Conservation (phyloP, 2,329 filamentous ascomycete genomes). For the Sarocladium strictum region DNA sequence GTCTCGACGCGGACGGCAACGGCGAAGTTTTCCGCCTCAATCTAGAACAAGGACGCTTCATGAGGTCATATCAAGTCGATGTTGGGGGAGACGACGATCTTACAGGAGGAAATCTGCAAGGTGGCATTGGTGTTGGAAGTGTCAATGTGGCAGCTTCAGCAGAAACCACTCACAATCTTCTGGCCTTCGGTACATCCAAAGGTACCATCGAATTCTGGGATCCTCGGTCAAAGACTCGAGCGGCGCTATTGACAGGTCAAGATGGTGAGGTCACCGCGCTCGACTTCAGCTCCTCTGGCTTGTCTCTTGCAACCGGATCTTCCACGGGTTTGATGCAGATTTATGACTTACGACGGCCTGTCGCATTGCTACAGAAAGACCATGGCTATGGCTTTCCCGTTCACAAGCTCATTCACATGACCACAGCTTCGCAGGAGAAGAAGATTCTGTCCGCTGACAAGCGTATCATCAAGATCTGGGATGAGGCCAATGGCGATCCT, state of each 20-base stretch:
- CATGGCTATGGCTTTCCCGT: constrained; percentile 94
- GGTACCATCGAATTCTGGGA: constrained; percentile 99
- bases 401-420: constrained; percentile 71
- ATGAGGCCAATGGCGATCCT: constrained; percentile 71
- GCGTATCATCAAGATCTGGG: constrained; percentile 96
- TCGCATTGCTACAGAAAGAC: constrained; percentile 83
- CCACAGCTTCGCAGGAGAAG: constrained; percentile 67
- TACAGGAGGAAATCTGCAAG: constrained; percentile 73
- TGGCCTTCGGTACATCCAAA: constrained; percentile 88
- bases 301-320: constrained; percentile 82
- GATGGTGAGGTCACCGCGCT: constrained; percentile 78
- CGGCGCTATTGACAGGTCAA: constrained; percentile 66
- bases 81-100: constrained; percentile 76
- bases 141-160: constrained; percentile 86
- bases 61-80: constrained; percentile 89
- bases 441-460: constrained; percentile 93
- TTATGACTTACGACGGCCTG: constrained; percentile 85
- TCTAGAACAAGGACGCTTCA: constrained; percentile 84
- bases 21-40: constrained; percentile 94
- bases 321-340: constrained; percentile 82
- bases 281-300: constrained; percentile 75
- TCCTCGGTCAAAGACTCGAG: constrained; percentile 72
- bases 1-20: constrained; percentile 75
- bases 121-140: constrained; percentile 75
- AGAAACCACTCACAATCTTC: constrained; percentile 80